phyloP scores from a whole-genome alignment of 345 rosid species.

The Eucalyptus polybractea region DNA sequence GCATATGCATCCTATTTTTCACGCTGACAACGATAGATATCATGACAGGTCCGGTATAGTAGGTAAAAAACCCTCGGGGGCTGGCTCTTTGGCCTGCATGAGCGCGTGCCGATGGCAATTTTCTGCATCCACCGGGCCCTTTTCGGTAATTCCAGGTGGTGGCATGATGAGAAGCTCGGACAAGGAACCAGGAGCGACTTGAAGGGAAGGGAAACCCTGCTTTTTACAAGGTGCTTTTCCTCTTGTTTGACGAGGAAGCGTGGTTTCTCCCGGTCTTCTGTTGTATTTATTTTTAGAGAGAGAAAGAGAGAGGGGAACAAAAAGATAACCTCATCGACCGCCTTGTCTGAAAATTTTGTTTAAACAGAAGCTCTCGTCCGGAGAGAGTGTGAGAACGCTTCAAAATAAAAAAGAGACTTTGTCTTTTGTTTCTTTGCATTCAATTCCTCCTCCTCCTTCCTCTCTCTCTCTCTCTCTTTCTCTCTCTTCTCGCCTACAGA shows the following conservation, averaged over 20 bases:
- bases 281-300: not conserved
- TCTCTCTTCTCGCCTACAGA: not conserved
- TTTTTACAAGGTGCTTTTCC: not conserved
- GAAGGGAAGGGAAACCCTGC: not conserved
- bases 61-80: not conserved
- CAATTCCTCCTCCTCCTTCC: not conserved
- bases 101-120: not conserved
- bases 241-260: not conserved
- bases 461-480: not conserved
- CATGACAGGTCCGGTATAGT: not conserved
- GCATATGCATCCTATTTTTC: not conserved
- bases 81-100: not conserved
- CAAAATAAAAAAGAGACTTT: slow-evolving; percentile 8
- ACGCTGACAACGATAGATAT: not conserved
- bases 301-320: not conserved
- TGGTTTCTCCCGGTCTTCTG: not conserved
- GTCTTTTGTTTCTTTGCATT: slow-evolving; percentile 15
- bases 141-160: not conserved
- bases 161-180: not conserved
- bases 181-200: not conserved
- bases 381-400: not conserved
- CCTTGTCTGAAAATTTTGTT: slow-evolving; percentile 22
- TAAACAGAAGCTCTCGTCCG: not conserved
- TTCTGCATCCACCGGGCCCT: not conserved
- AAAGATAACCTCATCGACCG: slow-evolving; percentile 30